Evolutionary conservation across 2,329 filamentous ascomycete genomes (phyloP).

Genomic region (Phoma sp.): DNA sequence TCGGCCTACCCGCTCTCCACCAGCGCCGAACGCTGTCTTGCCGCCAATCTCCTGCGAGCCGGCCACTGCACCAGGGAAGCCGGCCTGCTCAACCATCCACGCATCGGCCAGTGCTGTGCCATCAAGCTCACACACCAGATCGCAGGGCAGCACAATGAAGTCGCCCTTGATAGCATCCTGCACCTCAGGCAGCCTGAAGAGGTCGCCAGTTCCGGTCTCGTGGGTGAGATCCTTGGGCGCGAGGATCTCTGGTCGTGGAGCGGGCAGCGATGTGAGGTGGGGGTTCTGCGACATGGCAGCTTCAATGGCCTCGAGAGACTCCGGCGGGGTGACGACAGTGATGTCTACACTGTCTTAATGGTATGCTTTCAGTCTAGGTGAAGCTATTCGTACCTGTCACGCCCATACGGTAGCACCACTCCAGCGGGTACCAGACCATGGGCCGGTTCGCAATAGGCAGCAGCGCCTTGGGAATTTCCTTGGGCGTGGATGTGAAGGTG

Average conservation of each 20-base stretch:
- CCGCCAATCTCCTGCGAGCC: constrained; percentile 51
- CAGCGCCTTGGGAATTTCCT: constrained; percentile 81
- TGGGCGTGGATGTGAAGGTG: constrained; percentile 80
- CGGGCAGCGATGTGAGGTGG: constrained; percentile 74
- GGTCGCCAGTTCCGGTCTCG: constrained; percentile 87
- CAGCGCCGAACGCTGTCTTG: constrained; percentile 55
- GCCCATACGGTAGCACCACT: constrained; percentile 83
- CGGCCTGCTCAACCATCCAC: constrained; percentile 86
- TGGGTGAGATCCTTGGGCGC: constrained; percentile 77
- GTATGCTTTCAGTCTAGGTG: not conserved
- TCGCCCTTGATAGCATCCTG: constrained; percentile 79
- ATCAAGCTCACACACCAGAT: constrained; percentile 87
- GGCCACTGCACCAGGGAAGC: constrained; percentile 65
- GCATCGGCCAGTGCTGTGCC: constrained; percentile 83
- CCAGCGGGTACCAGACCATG: constrained; percentile 89
- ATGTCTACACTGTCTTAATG: constrained; percentile 46
- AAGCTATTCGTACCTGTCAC: constrained; percentile 67
- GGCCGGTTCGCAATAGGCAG: constrained; percentile 83
- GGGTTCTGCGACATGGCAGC: constrained; percentile 77
- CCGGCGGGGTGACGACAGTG: constrained; percentile 63
- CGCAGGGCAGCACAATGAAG: constrained; percentile 90
- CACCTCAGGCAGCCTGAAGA: constrained; percentile 84
- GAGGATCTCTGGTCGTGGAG: constrained; percentile 75
- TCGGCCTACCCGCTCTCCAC: constrained; percentile 63
- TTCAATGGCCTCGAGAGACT: constrained; percentile 69